Evolutionary conservation across 208 protist genomes (phyloP).

Genomic region (Acanthamoeba lenticulata): DNA sequence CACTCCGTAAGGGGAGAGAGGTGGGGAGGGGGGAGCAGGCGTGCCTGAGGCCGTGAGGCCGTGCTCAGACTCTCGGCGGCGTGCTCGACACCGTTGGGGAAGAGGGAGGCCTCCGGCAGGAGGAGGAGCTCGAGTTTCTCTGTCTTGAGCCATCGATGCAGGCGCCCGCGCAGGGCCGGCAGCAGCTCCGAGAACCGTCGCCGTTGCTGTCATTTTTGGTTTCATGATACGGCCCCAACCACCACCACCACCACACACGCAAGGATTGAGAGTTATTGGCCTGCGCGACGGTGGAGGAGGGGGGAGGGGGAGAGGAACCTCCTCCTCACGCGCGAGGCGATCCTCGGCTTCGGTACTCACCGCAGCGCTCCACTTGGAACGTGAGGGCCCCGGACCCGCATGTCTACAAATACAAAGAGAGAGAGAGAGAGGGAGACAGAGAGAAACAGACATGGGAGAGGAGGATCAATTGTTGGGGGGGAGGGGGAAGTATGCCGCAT

Average conservation of each 20-base stretch:
- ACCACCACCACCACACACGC: neutral
- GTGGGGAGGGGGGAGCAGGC: neutral
- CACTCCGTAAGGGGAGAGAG: neutral
- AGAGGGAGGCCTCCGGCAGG: constrained; percentile 10
- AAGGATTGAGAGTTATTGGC: neutral
- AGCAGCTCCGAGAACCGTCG: constrained; percentile 20
- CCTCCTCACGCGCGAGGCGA: neutral
- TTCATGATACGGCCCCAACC: no score
- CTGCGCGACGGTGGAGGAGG: neutral
- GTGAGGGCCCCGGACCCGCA: neutral
- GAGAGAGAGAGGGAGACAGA: no score
- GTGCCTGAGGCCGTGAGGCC: neutral
- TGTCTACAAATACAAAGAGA: neutral
- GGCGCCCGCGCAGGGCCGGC: constrained; percentile 11
- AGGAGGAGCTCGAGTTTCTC: constrained; percentile 61
- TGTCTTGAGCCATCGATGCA: constrained; percentile 61
- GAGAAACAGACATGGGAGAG: no score
- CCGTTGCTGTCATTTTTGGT: neutral
- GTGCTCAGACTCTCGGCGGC: neutral
- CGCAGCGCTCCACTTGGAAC: constrained; percentile 23
- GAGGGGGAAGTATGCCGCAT: neutral
- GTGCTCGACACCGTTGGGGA: neutral
- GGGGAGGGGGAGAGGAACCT: neutral
- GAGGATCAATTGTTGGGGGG: neutral
- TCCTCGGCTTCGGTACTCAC: constrained; percentile 12